Percentiles rank a stretch among this genome's conserved stretches.
Conservation (phyloP, 352 stramenopile species). For the Phytophthora pluvialis region DNA sequence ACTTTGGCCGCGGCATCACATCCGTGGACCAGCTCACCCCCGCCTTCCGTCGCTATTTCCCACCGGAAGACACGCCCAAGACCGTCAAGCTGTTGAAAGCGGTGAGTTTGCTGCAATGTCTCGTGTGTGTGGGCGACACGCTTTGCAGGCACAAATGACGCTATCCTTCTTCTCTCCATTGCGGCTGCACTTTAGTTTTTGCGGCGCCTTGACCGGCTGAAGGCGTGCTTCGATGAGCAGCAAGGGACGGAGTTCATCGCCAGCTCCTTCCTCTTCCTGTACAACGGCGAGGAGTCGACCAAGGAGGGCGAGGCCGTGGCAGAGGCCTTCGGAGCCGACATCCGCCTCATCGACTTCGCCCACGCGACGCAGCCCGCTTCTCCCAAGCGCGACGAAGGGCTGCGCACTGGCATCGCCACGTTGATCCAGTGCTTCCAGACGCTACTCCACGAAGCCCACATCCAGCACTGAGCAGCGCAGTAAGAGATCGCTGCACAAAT, state of each 20-base stretch:
- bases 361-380: conserved; percentile 48
- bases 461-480: background rate
- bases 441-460: conserved; percentile 35
- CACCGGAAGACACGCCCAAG: conserved; percentile 31
- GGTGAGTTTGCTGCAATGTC: conserved; percentile 37
- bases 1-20: conserved; percentile 77
- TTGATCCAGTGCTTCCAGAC: conserved; percentile 60
- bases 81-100: conserved; percentile 45
- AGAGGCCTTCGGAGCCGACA: conserved; percentile 42
- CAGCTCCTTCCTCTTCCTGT: conserved; percentile 95
- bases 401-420: conserved; percentile 62
- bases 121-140: background rate
- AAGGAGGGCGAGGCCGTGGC: background rate
- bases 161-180: conserved; percentile 3
- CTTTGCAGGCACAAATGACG: conserved; percentile 1
- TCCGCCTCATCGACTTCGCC: conserved; percentile 89
- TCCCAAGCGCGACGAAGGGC: conserved; percentile 55
- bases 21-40: conserved; percentile 60
- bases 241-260: conserved; percentile 90
- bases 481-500: conserved; percentile 7
- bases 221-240: conserved; percentile 84
- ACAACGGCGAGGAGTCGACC: conserved; percentile 69
- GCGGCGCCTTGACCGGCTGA: conserved; percentile 61
- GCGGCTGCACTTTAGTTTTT: conserved; percentile 58
- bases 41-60: conserved; percentile 88